Percentiles rank a stretch among this genome's conserved stretches.
Conservation (phyloP, 495 filamentous ascomycete species). For the Trichocladium antarcticum region DNA sequence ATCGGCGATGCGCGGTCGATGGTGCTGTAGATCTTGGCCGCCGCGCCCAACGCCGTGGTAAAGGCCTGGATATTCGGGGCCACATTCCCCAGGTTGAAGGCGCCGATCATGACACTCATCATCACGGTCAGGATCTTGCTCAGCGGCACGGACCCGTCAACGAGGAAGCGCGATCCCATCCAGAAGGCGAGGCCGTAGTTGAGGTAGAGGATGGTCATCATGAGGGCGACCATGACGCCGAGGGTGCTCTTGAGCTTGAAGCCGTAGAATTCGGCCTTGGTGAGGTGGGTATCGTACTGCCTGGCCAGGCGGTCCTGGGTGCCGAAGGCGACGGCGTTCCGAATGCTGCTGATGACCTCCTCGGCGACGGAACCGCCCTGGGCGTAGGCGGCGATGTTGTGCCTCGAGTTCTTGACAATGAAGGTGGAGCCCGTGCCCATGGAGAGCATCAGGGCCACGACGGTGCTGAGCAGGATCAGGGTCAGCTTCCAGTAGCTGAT, state of each 20-base stretch:
- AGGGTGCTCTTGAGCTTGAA: conserved; percentile 59
- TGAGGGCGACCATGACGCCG: conserved; percentile 64
- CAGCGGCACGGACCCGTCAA: conserved; percentile 48
- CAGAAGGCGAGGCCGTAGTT: conserved; percentile 93
- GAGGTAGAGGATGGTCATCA: conserved; percentile 74
- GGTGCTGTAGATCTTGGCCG: conserved; percentile 79
- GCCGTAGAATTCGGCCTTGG: conserved; percentile 62
- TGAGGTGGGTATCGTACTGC: conserved; percentile 70
- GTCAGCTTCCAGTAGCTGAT: conserved; percentile 78
- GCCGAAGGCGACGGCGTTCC: conserved; percentile 86
- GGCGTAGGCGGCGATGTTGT: conserved; percentile 66
- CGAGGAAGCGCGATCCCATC: conserved; percentile 76
- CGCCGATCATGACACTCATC: conserved; percentile 82
- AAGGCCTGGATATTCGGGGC: conserved; percentile 70
- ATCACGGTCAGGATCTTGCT: conserved; percentile 63
- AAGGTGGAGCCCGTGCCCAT: conserved; percentile 64
- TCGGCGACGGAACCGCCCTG: conserved; percentile 81
- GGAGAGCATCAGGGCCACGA: conserved; percentile 58
- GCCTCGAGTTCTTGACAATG: conserved; percentile 69
- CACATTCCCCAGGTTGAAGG: conserved; percentile 82
- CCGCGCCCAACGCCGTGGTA: conserved; percentile 68
- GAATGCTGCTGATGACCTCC: conserved; percentile 87
- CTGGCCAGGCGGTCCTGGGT: conserved; percentile 79
- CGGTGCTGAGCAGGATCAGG: conserved; percentile 66
- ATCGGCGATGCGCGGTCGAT: conserved; percentile 86